phyloP scores from a whole-genome alignment of 2,329 filamentous ascomycete species.

The Stagonosporopsis chrysanthemi region DNA sequence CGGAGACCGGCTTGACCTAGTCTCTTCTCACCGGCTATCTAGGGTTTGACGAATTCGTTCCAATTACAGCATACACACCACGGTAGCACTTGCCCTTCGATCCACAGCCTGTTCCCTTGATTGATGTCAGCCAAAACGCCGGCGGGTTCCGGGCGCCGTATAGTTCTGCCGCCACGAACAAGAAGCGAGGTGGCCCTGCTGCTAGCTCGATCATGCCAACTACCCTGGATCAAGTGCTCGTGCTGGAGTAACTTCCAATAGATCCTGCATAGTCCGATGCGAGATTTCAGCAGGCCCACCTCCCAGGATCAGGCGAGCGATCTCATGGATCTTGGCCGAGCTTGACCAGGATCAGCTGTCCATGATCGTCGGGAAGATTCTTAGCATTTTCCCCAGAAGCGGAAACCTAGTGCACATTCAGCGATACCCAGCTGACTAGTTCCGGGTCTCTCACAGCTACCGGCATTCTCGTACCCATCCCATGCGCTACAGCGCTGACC shows the following conservation, averaged over 20 bases:
- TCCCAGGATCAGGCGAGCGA: slow-evolving; percentile 3
- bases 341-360: slow-evolving; percentile 4
- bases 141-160: background rate
- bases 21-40: slow-evolving; percentile 8
- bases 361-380: background rate
- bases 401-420: slow-evolving; percentile 9
- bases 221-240: background rate
- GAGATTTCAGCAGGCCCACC: slow-evolving; percentile 15
- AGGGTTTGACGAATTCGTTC: background rate
- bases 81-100: background rate
- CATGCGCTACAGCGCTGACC: slow-evolving; percentile 18
- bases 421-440: slow-evolving; percentile 14
- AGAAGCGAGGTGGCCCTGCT: slow-evolving; percentile 8
- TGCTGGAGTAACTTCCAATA: slow-evolving; percentile 20
- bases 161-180: background rate
- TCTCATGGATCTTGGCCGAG: slow-evolving; percentile 5
- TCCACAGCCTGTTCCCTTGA: background rate
- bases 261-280: slow-evolving; percentile 24
- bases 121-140: slow-evolving; percentile 9
- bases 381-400: slow-evolving; percentile 17
- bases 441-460: slow-evolving; percentile 22
- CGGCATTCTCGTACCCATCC: slow-evolving; percentile 21
- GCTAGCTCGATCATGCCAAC: background rate
- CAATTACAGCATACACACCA: background rate
- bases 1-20: slow-evolving; percentile 1